Evolutionary conservation across 495 filamentous ascomycete species (phyloP), one percentile per base, ranked within the genome.

Genomic region (Penicillium salamii): DNA sequence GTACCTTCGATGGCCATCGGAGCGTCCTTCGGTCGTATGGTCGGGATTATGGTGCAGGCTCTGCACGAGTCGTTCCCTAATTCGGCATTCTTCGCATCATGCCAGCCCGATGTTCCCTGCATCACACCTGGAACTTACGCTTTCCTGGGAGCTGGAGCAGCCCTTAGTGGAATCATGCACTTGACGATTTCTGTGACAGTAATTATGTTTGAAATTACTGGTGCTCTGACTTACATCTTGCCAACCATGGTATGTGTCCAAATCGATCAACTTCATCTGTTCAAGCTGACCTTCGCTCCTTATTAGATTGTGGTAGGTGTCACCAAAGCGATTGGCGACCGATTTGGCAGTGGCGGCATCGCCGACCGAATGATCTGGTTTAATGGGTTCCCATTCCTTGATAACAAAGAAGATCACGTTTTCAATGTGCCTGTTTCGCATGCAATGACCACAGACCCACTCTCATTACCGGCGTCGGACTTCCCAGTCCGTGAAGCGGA

Each of bases 351-450:
- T 59, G 93, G 95, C 4, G 93, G 93, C 24, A 97, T 98, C 47
- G 93, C 93, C 11, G 93, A 98, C 67, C 86, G 93, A 52, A 95
- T 96, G 89, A 98, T 98, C 53, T 97, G 91, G 91, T 96, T 97
- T 76, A 98, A 89, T 61, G 93, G 93, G 14, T 97, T 97, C 61
- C 93, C 93, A 0, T 97, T 95, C 75, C 79, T 98, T 3, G 93
- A 98, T 69, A 96, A 90, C 68, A 98, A 98, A 65, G 95, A 97
- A 70, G 95, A 97, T 43, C 93, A 97, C 66, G 90, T 90, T 40
- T 97, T 97, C 67, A 92, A 92, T 29, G 93, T 97, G 3, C 89
- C 93, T 0, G 92, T 97, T 23, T 95, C 90, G 3, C 83, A 88
- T 52, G 89, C 88, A 50, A 97, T 97, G 93, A 96, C 88, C 1